Conservation (phyloP, 768 basidiomycete species). For the Suillus sp. region DNA sequence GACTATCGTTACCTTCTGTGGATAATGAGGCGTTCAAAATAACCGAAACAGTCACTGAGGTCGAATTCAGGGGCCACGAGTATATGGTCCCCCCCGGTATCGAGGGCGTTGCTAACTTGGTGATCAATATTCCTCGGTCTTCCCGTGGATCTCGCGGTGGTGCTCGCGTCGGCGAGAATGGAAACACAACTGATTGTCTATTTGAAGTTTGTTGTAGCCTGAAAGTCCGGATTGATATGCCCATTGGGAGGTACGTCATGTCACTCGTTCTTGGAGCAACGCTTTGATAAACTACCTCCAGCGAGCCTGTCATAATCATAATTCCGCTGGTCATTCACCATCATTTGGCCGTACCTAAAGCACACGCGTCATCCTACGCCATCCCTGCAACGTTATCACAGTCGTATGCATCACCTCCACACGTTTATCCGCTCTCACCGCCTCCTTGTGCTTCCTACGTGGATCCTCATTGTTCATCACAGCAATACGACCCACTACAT, state of each 20-base stretch:
- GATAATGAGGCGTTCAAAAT: constrained; percentile 57
- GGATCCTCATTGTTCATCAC: constrained; percentile 6
- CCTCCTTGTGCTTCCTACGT: constrained; percentile 19
- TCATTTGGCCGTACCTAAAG: constrained; percentile 55
- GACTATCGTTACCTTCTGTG: constrained; percentile 47
- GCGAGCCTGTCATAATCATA: constrained; percentile 69
- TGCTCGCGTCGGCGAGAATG: constrained; percentile 53
- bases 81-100: constrained; percentile 72
- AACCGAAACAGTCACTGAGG: constrained; percentile 66
- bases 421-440: constrained; percentile 28
- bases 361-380: constrained; percentile 31
- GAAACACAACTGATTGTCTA: constrained; percentile 47
- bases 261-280: constrained; percentile 9
- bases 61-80: constrained; percentile 74
- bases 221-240: constrained; percentile 66
- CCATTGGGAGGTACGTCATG: constrained; percentile 58
- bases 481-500: neutral
- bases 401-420: constrained; percentile 20
- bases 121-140: constrained; percentile 73
- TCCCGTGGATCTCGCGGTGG: constrained; percentile 70
- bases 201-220: constrained; percentile 72
- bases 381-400: constrained; percentile 18
- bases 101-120: constrained; percentile 78
- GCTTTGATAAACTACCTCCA: constrained; percentile 31
- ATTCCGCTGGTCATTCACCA: constrained; percentile 69